A percentile compares a stretch with the other conserved stretches of the same genome.
Evolutionary conservation across 192 early-diverging fungal genomes (phyloP).

Genomic region (Gryganskiella cystojenkinii): DNA sequence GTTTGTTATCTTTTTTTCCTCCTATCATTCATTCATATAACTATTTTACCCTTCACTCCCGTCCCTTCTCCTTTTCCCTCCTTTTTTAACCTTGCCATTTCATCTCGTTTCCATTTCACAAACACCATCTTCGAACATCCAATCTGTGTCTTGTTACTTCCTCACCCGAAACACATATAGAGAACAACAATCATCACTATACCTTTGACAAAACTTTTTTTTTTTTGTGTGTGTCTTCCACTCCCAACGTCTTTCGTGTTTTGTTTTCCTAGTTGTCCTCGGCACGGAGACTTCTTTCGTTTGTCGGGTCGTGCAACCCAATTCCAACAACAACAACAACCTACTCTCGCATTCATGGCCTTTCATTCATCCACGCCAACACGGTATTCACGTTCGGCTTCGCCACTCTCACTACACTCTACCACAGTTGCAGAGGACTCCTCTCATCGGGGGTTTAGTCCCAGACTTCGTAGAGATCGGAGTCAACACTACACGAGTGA

Average conservation of each 20-base stretch:
- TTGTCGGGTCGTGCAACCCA: too few relatives aligned
- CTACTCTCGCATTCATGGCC: neutral
- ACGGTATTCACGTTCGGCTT: neutral
- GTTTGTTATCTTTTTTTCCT: neutral
- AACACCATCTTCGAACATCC: too few relatives aligned
- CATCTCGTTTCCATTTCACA: too few relatives aligned
- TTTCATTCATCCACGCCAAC: constrained; percentile 4
- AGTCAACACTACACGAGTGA: constrained; percentile 3
- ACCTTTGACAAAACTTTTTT: too few relatives aligned
- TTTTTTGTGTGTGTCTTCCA: too few relatives aligned
- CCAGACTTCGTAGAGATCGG: neutral
- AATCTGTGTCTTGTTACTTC: too few relatives aligned
- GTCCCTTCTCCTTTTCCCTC: neutral
- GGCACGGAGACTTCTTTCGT: too few relatives aligned
- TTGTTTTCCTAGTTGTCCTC: too few relatives aligned
- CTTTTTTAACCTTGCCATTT: neutral
- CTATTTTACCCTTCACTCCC: neutral
- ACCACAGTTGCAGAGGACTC: neutral
- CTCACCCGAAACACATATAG: too few relatives aligned
- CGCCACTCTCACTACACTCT: neutral
- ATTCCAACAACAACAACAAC: neutral
- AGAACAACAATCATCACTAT: too few relatives aligned
- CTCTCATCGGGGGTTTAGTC: constrained; percentile 11
- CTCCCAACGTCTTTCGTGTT: too few relatives aligned
- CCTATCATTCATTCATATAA: neutral